These are phyloP conservation scores for Moringa oleifera DNA, from an alignment of 345 rosid species.

Conservation along the genomic window DNA sequence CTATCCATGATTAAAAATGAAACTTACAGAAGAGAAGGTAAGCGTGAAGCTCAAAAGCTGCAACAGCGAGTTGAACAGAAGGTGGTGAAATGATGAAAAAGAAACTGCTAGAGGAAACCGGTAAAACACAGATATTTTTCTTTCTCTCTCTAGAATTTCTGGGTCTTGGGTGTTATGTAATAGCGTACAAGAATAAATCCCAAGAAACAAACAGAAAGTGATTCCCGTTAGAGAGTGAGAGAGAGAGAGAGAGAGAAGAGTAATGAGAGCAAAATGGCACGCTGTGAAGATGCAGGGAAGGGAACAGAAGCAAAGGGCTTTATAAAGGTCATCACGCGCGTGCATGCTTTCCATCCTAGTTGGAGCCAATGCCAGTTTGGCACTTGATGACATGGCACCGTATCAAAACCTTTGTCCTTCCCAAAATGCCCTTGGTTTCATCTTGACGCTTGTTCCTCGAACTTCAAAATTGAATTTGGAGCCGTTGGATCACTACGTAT, in stretches of 20 bases:
- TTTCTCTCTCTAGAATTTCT: neutral
- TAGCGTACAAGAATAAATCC: no score
- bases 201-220: neutral
- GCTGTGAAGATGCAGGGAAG: slow-evolving; percentile 17
- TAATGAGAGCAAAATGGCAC: slow-evolving; percentile 28
- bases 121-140: neutral
- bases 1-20: slow-evolving; percentile 25
- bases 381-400: slow-evolving; percentile 24
- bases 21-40: neutral
- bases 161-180: no score
- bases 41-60: slow-evolving; percentile 23
- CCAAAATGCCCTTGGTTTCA: slow-evolving; percentile 8
- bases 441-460: no score
- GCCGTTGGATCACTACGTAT: slow-evolving; percentile 24
- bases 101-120: slow-evolving; percentile 1
- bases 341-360: slow-evolving; percentile 19
- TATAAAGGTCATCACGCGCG: slow-evolving; percentile 39
- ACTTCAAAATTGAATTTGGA: slow-evolving; percentile 22
- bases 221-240: no score
- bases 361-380: slow-evolving; percentile 18
- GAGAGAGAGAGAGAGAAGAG: neutral
- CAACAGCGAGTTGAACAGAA: neutral
- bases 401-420: neutral
- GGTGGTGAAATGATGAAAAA: neutral
- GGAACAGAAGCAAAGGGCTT: slow-evolving; percentile 21